Percentiles rank a stretch among this genome's conserved stretches.
Conservation (phyloP, 257 asterid genomes). For the Henckelia pumila region DNA sequence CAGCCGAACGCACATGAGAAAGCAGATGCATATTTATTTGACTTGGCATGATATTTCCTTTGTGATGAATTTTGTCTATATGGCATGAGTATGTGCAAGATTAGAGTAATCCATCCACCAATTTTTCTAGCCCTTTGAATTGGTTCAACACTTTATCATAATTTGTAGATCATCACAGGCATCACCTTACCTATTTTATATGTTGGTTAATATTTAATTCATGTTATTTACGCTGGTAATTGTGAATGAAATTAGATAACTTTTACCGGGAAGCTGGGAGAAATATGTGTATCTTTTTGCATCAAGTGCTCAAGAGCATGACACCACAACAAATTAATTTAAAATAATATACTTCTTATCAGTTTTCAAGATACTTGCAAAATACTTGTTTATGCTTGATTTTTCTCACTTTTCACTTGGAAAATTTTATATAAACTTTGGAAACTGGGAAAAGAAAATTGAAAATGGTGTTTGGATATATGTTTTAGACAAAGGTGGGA, state of each 20-base stretch:
- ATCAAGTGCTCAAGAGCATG: background rate
- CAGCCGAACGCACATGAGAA: background rate
- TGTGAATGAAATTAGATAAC: background rate
- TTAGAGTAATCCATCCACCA: background rate
- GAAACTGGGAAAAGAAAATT: no score
- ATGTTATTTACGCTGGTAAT: no score
- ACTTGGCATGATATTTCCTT: background rate
- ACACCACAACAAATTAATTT: background rate
- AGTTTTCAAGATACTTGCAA: background rate
- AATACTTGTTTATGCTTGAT: background rate
- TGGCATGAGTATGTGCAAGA: background rate
- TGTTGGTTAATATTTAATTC: background rate
- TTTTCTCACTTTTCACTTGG: no score
- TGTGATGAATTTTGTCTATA: background rate
- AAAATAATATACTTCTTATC: background rate
- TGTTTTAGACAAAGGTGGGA: no score
- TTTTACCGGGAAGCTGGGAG: background rate
- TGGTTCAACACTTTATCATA: background rate
- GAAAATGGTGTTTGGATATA: no score
- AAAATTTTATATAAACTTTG: no score
- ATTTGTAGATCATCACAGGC: background rate
- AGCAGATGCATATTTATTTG: background rate
- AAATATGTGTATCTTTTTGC: background rate
- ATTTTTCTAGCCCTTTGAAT: background rate
- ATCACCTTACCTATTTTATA: background rate